These are phyloP conservation scores for Exserohilum turcica DNA, from an alignment of 2,329 filamentous ascomycete genomes.

Conservation along the genomic window DNA sequence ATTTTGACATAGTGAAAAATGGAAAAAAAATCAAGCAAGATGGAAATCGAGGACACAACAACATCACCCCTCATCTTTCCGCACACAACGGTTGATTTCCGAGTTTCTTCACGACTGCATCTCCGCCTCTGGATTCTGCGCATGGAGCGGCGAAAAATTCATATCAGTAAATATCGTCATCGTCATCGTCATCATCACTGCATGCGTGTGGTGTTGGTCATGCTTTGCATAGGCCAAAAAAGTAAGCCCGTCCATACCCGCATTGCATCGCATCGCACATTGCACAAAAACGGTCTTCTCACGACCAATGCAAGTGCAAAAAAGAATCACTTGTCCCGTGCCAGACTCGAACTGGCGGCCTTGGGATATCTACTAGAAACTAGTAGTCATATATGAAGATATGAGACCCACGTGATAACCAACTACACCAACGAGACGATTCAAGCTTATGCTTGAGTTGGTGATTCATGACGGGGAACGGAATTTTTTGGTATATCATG, in stretches of 20 bases:
- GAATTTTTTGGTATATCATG: neutral
- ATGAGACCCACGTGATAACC: constrained; percentile 48
- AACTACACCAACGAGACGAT: constrained; percentile 44
- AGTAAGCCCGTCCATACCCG: too few species aligned
- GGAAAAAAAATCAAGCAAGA: too few species aligned
- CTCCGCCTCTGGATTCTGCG: too few species aligned
- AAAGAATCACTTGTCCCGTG: constrained; percentile 33
- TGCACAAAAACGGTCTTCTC: neutral
- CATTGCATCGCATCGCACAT: neutral
- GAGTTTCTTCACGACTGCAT: too few species aligned
- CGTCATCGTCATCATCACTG: too few species aligned
- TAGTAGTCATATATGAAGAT: constrained; percentile 37
- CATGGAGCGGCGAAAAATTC: too few species aligned
- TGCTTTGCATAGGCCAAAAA: too few species aligned
- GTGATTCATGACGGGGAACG: constrained; percentile 15
- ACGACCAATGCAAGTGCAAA: neutral
- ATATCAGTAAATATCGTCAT: too few species aligned
- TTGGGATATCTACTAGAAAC: constrained; percentile 36
- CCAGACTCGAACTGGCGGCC: constrained; percentile 47
- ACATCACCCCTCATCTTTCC: too few species aligned
- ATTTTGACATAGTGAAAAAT: neutral
- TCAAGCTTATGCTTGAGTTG: neutral
- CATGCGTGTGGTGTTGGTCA: too few species aligned
- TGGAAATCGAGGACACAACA: too few species aligned
- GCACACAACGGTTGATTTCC: too few species aligned